These are phyloP conservation scores for Aspergillus sp. DNA, from an alignment of 2,329 filamentous ascomycete genomes.

Conservation along the genomic window DNA sequence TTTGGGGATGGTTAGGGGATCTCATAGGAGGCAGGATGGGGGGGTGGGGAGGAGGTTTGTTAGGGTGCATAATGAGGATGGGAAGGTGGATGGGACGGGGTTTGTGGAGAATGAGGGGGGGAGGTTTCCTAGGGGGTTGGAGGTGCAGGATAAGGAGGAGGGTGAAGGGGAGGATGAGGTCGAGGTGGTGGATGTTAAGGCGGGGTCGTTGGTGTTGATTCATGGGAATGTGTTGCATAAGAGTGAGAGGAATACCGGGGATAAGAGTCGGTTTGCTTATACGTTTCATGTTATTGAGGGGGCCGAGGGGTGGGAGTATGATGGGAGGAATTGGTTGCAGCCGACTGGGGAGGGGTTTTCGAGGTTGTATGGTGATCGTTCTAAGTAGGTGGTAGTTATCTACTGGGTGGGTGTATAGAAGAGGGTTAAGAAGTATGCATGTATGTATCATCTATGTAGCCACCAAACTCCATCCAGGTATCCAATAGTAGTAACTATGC, in stretches of 20 bases:
- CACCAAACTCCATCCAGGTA: no score
- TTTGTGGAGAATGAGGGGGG: slow-evolving; percentile 71
- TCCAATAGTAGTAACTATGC: slow-evolving; percentile 17
- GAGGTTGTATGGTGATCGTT: slow-evolving; percentile 50
- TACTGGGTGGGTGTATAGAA: no score
- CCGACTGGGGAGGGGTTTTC: slow-evolving; percentile 81
- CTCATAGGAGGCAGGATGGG: slow-evolving; percentile 43
- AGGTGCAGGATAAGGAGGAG: slow-evolving; percentile 43
- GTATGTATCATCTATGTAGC: no score
- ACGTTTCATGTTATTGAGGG: slow-evolving; percentile 97
- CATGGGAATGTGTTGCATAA: slow-evolving; percentile 96
- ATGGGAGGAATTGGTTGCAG: slow-evolving; percentile 90
- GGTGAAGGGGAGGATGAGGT: slow-evolving; percentile 54
- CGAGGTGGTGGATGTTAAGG: slow-evolving; percentile 82
- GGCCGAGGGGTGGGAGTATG: slow-evolving; percentile 67
- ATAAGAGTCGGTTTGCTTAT: slow-evolving; percentile 89
- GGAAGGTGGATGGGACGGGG: slow-evolving; percentile 56
- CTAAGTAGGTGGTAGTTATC: no score
- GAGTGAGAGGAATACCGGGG: slow-evolving; percentile 87
- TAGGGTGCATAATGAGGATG: slow-evolving; percentile 40
- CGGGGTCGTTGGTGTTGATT: slow-evolving; percentile 86
- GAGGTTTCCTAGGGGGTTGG: slow-evolving; percentile 61
- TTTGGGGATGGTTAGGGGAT: slow-evolving; percentile 81
- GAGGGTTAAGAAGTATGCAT: no score
- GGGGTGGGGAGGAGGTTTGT: slow-evolving; percentile 76